Evolutionary conservation across 179 eudicot species (phyloP).

Genomic region (Heliamphora pulchella): DNA sequence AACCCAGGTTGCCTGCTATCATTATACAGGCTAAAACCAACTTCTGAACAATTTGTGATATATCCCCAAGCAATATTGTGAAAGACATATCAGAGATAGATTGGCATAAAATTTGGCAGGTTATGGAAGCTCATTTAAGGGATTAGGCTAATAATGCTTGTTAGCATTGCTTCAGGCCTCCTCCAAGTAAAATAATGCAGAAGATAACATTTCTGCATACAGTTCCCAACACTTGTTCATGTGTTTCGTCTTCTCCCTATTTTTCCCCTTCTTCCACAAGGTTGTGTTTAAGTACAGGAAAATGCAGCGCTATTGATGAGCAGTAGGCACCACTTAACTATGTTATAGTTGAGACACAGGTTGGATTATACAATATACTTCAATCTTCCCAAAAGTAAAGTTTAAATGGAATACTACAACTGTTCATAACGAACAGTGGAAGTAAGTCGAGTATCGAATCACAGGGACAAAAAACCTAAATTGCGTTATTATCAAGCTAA

Average conservation of each 20-base stretch:
- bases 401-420: no score
- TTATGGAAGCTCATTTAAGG: neutral
- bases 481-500: no score
- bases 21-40: neutral
- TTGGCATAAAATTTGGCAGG: no score
- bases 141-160: neutral
- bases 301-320: neutral
- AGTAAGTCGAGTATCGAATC: no score
- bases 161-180: neutral
- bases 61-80: no score
- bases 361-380: neutral
- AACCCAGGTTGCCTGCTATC: neutral
- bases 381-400: neutral
- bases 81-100: no score
- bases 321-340: neutral
- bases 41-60: no score
- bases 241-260: neutral
- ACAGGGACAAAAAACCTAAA: no score
- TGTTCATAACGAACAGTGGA: no score
- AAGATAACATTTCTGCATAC: neutral
- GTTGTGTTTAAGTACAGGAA: neutral
- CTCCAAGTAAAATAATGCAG: neutral
- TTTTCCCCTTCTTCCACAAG: neutral
- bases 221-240: neutral
- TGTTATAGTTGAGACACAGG: neutral